phyloP scores from a whole-genome alignment of 2,329 filamentous ascomycete genomes.

The Aspergillus japonicus region DNA sequence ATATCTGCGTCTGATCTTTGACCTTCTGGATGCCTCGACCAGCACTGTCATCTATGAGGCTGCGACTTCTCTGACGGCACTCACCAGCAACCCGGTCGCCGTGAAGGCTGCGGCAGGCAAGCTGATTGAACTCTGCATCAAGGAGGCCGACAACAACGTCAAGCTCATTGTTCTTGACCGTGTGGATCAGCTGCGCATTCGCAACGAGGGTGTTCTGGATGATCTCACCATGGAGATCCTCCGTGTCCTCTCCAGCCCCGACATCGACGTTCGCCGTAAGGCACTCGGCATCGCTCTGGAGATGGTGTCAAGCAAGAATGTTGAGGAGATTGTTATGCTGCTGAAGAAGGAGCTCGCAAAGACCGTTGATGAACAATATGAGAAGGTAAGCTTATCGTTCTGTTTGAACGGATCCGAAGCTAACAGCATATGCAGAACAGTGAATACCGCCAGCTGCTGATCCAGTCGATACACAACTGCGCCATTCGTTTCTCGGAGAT shows the following conservation, averaged over 20 bases:
- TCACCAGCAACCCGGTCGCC: constrained; percentile 94
- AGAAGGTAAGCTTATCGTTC: constrained; percentile 60
- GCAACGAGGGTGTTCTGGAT: constrained; percentile 87
- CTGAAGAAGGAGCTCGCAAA: constrained; percentile 97
- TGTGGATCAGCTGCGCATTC: constrained; percentile 80
- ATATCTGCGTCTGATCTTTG: constrained; percentile 93
- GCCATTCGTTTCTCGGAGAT: constrained; percentile 99
- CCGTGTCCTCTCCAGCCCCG: constrained; percentile 88
- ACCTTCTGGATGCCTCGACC: constrained; percentile 86
- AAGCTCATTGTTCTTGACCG: constrained; percentile 97
- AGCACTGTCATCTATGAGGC: constrained; percentile 98
- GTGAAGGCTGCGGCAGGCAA: constrained; percentile 95
- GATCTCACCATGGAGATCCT: constrained; percentile 97
- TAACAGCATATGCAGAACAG: constrained; percentile 58
- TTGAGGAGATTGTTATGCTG: constrained; percentile 92
- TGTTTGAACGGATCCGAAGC: constrained; percentile 1
- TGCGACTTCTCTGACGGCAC: constrained; percentile 85
- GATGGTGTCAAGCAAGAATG: constrained; percentile 98
- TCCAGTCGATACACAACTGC: constrained; percentile 96
- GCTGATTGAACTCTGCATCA: constrained; percentile 95
- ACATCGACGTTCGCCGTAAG: constrained; percentile 93
- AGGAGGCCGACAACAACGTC: constrained; percentile 98
- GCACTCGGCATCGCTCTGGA: constrained; percentile 86
- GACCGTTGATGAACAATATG: constrained; percentile 97
- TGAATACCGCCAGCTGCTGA: constrained; percentile 91